These are phyloP conservation scores for Rhodosporidiobolus sp. DNA, from an alignment of 768 basidiomycete genomes.

Conservation along the genomic window DNA sequence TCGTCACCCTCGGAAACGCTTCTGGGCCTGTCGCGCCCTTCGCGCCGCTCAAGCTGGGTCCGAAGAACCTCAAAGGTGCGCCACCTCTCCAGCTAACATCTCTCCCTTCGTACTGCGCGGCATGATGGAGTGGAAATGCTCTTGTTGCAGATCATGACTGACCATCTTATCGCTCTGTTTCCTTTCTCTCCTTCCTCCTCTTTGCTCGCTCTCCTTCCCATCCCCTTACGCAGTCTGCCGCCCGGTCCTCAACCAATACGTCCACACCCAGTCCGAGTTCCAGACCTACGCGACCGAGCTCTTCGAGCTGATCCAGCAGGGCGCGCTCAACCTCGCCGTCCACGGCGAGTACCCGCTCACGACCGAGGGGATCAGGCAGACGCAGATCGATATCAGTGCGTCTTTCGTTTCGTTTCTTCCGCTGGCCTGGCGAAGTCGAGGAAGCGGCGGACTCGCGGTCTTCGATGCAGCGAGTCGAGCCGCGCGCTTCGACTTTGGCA, in stretches of 20 bases:
- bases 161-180: no score
- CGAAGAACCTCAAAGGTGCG: slow-evolving; percentile 74
- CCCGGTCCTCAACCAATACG: slow-evolving; percentile 66
- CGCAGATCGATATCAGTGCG: slow-evolving; percentile 64
- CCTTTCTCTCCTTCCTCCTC: no score
- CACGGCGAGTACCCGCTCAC: slow-evolving; percentile 76
- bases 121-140: no score
- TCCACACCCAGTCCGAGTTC: slow-evolving; percentile 68
- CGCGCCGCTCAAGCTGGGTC: slow-evolving; percentile 64
- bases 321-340: slow-evolving; percentile 64
- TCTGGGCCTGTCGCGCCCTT: slow-evolving; percentile 79
- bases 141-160: not conserved
- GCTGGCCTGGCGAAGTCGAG: not conserved
- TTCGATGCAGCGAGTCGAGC: no score
- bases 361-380: slow-evolving; percentile 68
- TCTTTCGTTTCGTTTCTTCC: not conserved
- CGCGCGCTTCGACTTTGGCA: no score
- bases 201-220: not conserved
- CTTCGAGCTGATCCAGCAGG: slow-evolving; percentile 61
- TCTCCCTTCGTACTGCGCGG: slow-evolving; percentile 53
- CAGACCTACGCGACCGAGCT: slow-evolving; percentile 63
- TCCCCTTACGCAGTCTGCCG: slow-evolving; percentile 33
- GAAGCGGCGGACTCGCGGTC: not conserved
- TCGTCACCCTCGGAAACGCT: slow-evolving; percentile 87
- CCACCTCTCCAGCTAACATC: not conserved